phyloP scores from a whole-genome alignment of 768 basidiomycete genomes.

The Boletus coccyginus region DNA sequence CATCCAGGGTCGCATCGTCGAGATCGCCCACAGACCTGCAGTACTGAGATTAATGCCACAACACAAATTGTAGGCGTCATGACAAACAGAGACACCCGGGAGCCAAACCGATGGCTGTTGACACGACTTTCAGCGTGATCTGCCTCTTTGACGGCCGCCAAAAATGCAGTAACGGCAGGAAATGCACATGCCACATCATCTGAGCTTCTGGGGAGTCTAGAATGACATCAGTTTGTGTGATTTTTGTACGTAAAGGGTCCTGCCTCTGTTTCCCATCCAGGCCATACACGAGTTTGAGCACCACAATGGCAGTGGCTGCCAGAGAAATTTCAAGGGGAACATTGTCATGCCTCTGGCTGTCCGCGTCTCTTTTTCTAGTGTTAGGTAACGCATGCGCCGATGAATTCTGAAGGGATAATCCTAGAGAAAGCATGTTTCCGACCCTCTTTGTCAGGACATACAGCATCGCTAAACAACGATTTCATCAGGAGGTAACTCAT shows the following conservation, averaged over 20 bases:
- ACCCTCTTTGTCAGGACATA: conserved; percentile 65
- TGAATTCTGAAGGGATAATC: conserved; percentile 56
- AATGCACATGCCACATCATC: conserved; percentile 63
- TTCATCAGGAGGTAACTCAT: background rate
- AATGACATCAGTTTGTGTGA: conserved; percentile 9
- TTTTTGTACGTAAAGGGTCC: conserved; percentile 10
- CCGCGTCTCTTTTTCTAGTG: conserved; percentile 38
- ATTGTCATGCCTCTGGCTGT: conserved; percentile 56
- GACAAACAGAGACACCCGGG: conserved; percentile 46
- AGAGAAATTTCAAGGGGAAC: conserved; percentile 68
- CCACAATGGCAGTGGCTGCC: conserved; percentile 57
- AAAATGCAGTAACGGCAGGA: conserved; percentile 48
- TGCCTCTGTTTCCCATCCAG: conserved; percentile 68
- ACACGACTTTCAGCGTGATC: conserved; percentile 32
- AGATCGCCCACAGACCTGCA: conserved; percentile 55
- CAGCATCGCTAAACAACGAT: conserved; percentile 44
- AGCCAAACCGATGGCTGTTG: conserved; percentile 40
- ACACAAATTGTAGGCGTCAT: conserved; percentile 7
- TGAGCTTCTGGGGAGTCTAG: conserved; percentile 42
- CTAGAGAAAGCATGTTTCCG: conserved; percentile 51
- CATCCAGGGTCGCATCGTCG: conserved; percentile 51
- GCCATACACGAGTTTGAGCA: conserved; percentile 84
- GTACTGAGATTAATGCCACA: background rate
- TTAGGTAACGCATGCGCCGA: conserved; percentile 44
- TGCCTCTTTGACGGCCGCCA: conserved; percentile 40